phyloP scores from a whole-genome alignment of 306 rosid genomes.

The Lathyrus sativus region DNA sequence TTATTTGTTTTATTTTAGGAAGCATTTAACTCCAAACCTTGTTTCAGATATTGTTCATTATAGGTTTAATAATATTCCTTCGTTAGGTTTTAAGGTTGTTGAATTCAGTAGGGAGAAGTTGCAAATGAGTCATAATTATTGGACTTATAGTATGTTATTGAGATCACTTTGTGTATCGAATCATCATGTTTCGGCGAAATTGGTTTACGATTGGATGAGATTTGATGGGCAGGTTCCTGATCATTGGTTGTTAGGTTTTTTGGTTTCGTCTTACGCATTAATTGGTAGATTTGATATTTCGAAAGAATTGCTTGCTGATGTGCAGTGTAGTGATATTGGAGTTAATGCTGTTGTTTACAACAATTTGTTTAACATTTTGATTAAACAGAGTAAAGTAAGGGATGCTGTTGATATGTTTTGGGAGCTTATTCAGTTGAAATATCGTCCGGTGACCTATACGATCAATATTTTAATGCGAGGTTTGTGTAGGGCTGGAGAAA shows the following conservation, averaged over 20 bases:
- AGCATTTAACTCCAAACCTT: slow-evolving; percentile 55
- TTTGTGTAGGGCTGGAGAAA: slow-evolving; percentile 55
- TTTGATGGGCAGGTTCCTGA: slow-evolving; percentile 63
- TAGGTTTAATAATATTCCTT: slow-evolving; percentile 50
- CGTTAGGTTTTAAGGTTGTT: slow-evolving; percentile 59
- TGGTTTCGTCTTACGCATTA: slow-evolving; percentile 61
- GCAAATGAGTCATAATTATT: slow-evolving; percentile 48
- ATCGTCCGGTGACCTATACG: slow-evolving; percentile 53
- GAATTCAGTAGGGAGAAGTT: slow-evolving; percentile 58
- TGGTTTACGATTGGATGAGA: slow-evolving; percentile 76
- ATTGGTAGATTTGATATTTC: slow-evolving; percentile 55
- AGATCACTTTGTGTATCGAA: slow-evolving; percentile 69
- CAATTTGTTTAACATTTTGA: slow-evolving; percentile 60
- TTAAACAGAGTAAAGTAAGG: slow-evolving; percentile 47
- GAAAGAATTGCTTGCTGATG: slow-evolving; percentile 58
- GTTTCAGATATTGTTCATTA: slow-evolving; percentile 60
- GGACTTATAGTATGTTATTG: slow-evolving; percentile 63
- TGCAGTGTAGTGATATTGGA: slow-evolving; percentile 41
- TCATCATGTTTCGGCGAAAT: slow-evolving; percentile 56
- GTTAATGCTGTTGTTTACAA: slow-evolving; percentile 55
- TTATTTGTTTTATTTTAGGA: slow-evolving; percentile 52
- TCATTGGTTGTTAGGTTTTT: slow-evolving; percentile 49
- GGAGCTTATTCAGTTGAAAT: slow-evolving; percentile 49
- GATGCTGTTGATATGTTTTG: slow-evolving; percentile 62
- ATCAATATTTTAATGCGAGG: slow-evolving; percentile 68